A percentile compares a stretch with the other conserved stretches of the same genome.
phyloP scores from a whole-genome alignment of 192 early-diverging fungal species.

The Umbelopsis vinacea region DNA sequence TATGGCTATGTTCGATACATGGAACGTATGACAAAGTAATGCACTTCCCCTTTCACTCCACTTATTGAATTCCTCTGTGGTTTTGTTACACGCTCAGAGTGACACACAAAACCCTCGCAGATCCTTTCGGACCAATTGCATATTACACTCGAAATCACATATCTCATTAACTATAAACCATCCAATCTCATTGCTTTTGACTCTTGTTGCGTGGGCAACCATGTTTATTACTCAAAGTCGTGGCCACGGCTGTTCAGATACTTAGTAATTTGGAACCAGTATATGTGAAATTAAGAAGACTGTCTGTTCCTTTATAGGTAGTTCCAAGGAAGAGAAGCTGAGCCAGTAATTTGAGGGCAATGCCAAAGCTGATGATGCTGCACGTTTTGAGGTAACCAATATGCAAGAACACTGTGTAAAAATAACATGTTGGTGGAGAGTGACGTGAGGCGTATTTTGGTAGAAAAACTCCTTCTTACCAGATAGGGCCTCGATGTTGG shows the following conservation, averaged over 20 bases:
- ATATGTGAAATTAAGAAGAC: slow-evolving; percentile 12
- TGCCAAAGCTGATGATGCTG: slow-evolving; percentile 51
- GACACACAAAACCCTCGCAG: too few relatives aligned
- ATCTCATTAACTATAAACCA: slow-evolving; percentile 3
- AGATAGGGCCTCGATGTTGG: slow-evolving; percentile 72
- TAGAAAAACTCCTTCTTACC: neutral
- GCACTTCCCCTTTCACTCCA: neutral
- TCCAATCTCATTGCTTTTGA: neutral
- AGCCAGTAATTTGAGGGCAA: slow-evolving; percentile 45
- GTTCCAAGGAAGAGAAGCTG: slow-evolving; percentile 50
- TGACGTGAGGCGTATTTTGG: too few relatives aligned
- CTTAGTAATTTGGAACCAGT: slow-evolving; percentile 30
- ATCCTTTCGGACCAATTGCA: too few relatives aligned
- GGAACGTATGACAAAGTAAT: slow-evolving; percentile 53
- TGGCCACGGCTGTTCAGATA: slow-evolving; percentile 11
- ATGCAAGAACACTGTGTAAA: slow-evolving; percentile 51
- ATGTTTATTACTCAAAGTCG: neutral
- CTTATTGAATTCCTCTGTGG: too few relatives aligned
- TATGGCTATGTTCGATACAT: slow-evolving; percentile 62
- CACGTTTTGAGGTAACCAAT: slow-evolving; percentile 51
- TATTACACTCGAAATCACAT: neutral
- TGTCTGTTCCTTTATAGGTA: slow-evolving; percentile 30
- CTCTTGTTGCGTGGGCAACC: neutral
- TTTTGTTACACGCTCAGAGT: too few relatives aligned
- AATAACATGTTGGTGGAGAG: neutral